Base-by-base conservation (phyloP, 192 early-diverging fungal genomes). In the Obelidium mucronatum region DNA sequence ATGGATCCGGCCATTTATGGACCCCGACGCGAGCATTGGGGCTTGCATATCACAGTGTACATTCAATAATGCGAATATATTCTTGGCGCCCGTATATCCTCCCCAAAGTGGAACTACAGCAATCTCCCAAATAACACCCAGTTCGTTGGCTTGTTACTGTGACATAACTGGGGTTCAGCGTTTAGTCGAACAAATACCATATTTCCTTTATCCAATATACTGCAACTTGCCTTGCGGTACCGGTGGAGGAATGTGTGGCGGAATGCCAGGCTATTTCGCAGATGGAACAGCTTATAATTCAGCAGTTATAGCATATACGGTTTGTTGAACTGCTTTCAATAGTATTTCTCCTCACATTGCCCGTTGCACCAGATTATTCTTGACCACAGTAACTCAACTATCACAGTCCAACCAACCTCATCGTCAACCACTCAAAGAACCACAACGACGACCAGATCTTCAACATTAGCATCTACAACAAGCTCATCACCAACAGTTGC, bases 271-370 rank as follows among this genome's bases (percentile, higher is more conserved):
- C 13, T 44, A 62, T 26, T 74, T 44, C 59, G 56, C 36, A 26
- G 60, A 74, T 63, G 72, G 72, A 5, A 63, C 56, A 6, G 19
- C 42, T 28, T 74, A 74, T 42, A 40, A 5, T 17, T 74, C 39
- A 3, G 39, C 72, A 13, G 72, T 74, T 15, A 33, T 63, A 34
- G 72, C 40, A 2, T 74, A 74, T 51, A 62, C 72, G 42, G 72
- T 74, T 31, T 31, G 56, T 68, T 64, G 26, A 8, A 58, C 1
- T 0, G 30, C 24, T 0, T 31, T 26, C 6, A 58, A 58, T 0
- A 48, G 44, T 15, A 15, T 48, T 6, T 48, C 19, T 48, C 44
- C 0, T 48, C 44, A 48, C 44, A 48, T 48, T 48, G 8, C 44
- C 19, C 19, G 44, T 15, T 48, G 44, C 44, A 19, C 19, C n/a